Conservation (phyloP, 352 stramenopile genomes). For the Halophytophthora batemanensis region DNA sequence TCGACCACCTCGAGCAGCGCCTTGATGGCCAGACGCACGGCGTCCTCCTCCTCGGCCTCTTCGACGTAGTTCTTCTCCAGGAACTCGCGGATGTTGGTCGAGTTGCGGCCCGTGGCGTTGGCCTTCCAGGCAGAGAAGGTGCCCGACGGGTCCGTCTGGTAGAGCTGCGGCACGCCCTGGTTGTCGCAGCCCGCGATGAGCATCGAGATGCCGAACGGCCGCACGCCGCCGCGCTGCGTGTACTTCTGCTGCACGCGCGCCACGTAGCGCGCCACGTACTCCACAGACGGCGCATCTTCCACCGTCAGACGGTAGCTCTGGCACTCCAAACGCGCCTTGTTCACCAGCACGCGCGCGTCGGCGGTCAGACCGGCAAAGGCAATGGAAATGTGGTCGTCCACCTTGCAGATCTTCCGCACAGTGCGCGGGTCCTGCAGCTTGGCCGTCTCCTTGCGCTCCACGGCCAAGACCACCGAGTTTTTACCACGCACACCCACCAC, state of each 20-base stretch:
- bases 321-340: slow-evolving; percentile 96
- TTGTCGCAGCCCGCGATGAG: slow-evolving; percentile 95
- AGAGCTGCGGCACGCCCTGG: slow-evolving; percentile 93
- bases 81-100: slow-evolving; percentile 98
- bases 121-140: slow-evolving; percentile 98
- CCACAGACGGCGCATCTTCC: slow-evolving; percentile 92
- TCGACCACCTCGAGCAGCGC: slow-evolving; percentile 98
- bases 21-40: slow-evolving; percentile 92
- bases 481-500: slow-evolving; percentile 97
- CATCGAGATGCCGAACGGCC: slow-evolving; percentile 98
- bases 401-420: slow-evolving; percentile 98
- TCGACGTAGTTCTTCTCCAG: slow-evolving; percentile 98
- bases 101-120: slow-evolving; percentile 97
- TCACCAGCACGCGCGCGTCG: slow-evolving; percentile 97
- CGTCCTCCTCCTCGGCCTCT: slow-evolving; percentile 89
- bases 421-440: slow-evolving; percentile 97
- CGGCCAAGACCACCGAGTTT: slow-evolving; percentile 93
- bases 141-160: slow-evolving; percentile 98
- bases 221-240: slow-evolving; percentile 97
- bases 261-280: slow-evolving; percentile 98
- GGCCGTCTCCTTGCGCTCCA: slow-evolving; percentile 88
- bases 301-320: slow-evolving; percentile 98
- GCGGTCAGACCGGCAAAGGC: slow-evolving; percentile 98
- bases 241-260: slow-evolving; percentile 97
- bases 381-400: slow-evolving; percentile 98